A percentile compares a stretch with the other conserved stretches of the same genome.
These are phyloP conservation scores for Claviceps pusilla DNA, from an alignment of 2,329 filamentous ascomycete genomes.

Conservation along the genomic window DNA sequence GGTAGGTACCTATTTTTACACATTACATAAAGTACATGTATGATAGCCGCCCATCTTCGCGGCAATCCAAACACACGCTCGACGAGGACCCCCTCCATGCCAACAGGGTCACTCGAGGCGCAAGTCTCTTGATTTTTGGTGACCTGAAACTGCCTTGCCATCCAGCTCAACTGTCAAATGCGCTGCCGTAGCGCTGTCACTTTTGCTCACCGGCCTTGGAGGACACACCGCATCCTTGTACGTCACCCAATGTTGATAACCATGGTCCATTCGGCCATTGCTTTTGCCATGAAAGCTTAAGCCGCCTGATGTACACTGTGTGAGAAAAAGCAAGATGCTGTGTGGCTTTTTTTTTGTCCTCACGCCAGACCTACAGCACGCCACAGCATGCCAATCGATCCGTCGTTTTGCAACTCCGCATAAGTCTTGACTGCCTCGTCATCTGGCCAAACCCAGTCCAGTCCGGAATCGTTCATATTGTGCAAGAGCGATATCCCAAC, in stretches of 20 bases:
- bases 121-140: background rate
- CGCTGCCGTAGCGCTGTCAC: background rate
- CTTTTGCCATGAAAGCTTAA: background rate
- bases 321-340: background rate
- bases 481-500: slow-evolving; percentile 17
- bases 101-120: background rate
- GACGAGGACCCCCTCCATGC: too few species aligned
- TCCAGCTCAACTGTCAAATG: background rate
- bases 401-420: slow-evolving; percentile 12
- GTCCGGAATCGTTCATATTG: slow-evolving; percentile 11
- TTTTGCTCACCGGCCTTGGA: background rate
- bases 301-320: background rate
- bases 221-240: background rate
- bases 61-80: background rate
- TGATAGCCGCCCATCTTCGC: background rate
- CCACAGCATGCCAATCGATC: slow-evolving; percentile 13
- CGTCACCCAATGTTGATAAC: background rate
- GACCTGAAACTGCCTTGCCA: background rate
- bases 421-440: slow-evolving; percentile 21
- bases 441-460: slow-evolving; percentile 25
- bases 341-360: background rate
- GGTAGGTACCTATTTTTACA: background rate
- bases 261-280: background rate
- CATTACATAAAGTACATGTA: too few species aligned
- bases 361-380: slow-evolving; percentile 12